Percentiles rank a stretch among this genome's conserved stretches.
Conservation (phyloP, 257 asterid species). For the Misopates orontium region DNA sequence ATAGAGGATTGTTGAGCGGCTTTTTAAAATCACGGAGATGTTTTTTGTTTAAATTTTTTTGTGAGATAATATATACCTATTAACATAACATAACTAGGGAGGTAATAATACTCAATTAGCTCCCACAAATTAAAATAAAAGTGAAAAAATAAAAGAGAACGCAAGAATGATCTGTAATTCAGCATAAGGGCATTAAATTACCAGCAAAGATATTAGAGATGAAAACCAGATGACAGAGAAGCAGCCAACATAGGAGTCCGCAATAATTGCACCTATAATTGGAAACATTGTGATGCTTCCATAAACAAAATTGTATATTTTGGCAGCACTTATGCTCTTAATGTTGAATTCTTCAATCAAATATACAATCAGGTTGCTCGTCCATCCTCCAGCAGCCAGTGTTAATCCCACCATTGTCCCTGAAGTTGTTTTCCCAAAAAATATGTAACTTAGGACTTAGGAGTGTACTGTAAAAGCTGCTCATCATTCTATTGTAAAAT, state of each 20-base stretch:
- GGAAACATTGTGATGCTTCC: slow-evolving; percentile 77
- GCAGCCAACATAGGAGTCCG: slow-evolving; percentile 71
- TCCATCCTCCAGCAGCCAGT: slow-evolving; percentile 74
- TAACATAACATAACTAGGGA: no score
- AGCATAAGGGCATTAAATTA: slow-evolving; percentile 20
- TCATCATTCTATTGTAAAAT: no score
- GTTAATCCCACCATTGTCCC: slow-evolving; percentile 64
- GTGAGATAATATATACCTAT: no score
- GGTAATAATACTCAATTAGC: no score
- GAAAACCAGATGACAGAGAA: slow-evolving; percentile 81
- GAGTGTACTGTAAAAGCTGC: no score
- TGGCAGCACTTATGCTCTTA: slow-evolving; percentile 74
- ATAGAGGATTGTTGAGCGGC: no score
- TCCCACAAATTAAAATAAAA: no score
- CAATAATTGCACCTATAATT: slow-evolving; percentile 64
- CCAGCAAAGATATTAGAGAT: slow-evolving; percentile 67
- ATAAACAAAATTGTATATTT: slow-evolving; percentile 61
- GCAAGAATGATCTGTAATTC: background rate
- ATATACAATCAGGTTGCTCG: slow-evolving; percentile 64
- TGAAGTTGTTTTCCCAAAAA: slow-evolving; percentile 10
- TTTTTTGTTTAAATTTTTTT: no score
- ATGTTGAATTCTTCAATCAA: slow-evolving; percentile 74
- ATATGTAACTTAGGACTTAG: background rate
- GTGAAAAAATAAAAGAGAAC: background rate
- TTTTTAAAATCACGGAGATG: no score